Base-by-base conservation (phyloP, 2,329 filamentous ascomycete genomes). In the Huntiella abstrusa region DNA sequence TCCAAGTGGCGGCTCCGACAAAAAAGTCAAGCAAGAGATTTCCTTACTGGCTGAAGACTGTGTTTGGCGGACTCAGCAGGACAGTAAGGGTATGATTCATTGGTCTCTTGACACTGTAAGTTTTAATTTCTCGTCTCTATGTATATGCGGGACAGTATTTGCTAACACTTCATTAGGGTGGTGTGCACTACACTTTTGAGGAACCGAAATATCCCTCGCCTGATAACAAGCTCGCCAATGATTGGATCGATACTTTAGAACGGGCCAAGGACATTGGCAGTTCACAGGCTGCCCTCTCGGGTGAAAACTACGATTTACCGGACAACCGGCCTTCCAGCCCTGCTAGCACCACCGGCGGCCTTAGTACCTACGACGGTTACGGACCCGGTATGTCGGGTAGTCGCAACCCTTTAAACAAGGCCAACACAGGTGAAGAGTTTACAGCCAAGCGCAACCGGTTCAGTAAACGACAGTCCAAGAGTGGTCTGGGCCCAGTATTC, bases 91-190 rank as follows among this genome's bases (percentile, higher is more conserved):
- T 19, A 73, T 88, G 62, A 80, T 78, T 22, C 78, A 83, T 49
- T 96, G 86, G 84, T 80, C 80, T 61, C 80, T 96, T 45, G 86
- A 96, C 65, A 92, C 84, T 54, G 91, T 96, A 77, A 70, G 86
- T 71, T 32, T 36, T 17, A 10, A 10, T 37, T 4, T 42, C n/a
- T 35, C 15, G 32, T 13, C n/a, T 35, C 12, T 6, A 41, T 44
- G 8, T 8, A 33, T 17, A 7, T 32, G 6, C 22, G 8, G 22
- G 22, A 28, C 8, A 28, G 5, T 32, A 15, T 43, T 19, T 50
- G 17, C 45, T 50, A 42, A 45, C 38, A 33, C 13, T 15, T 43
- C 35, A 4, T n/a, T 49, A 94, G 88, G 76, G 76, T 53, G 87
- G 93, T 49, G 82, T 87, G 57, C 87, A 92, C 55, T 91, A 83